Evolutionary conservation across 768 basidiomycete species (phyloP).

Genomic region (Trametes elegans): DNA sequence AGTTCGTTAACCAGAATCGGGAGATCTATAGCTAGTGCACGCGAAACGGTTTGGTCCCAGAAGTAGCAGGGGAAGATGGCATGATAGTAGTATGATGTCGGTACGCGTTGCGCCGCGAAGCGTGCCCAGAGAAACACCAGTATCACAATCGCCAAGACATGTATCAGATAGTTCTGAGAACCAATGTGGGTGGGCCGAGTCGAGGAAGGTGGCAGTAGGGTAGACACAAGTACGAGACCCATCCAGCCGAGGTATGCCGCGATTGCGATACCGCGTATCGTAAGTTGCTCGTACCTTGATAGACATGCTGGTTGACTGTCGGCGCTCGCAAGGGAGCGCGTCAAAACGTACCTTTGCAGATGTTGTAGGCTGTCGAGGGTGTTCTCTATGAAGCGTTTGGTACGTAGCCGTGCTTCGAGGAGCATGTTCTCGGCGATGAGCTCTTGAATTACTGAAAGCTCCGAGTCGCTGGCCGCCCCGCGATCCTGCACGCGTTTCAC

Average conservation of each 20-base stretch:
- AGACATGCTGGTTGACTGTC: constrained; percentile 6
- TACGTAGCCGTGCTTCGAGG: constrained; percentile 46
- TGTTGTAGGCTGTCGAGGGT: constrained; percentile 67
- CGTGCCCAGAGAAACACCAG: constrained; percentile 40
- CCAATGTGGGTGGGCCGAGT: not conserved
- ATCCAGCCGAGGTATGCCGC: constrained; percentile 79
- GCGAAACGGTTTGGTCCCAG: constrained; percentile 52
- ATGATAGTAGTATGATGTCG: constrained; percentile 75
- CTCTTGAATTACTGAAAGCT: constrained; percentile 42
- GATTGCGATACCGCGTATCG: constrained; percentile 69
- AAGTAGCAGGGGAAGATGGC: constrained; percentile 75
- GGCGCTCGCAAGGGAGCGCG: not conserved
- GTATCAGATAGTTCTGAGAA: constrained; percentile 21
- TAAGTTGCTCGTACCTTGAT: constrained; percentile 63
- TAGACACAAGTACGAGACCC: constrained; percentile 59
- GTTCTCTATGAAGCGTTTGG: constrained; percentile 49
- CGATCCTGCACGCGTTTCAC: too few species aligned
- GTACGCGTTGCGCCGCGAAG: constrained; percentile 61
- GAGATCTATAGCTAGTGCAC: too few species aligned
- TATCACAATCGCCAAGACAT: constrained; percentile 28
- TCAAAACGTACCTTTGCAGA: constrained; percentile 60
- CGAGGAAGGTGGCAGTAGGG: constrained; percentile 44
- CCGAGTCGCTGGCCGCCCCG: too few species aligned
- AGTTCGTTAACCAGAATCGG: too few species aligned
- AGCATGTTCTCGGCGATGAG: constrained; percentile 44